phyloP scores from a whole-genome alignment of 2,329 filamentous ascomycete species.

The Colletotrichum sublineola region DNA sequence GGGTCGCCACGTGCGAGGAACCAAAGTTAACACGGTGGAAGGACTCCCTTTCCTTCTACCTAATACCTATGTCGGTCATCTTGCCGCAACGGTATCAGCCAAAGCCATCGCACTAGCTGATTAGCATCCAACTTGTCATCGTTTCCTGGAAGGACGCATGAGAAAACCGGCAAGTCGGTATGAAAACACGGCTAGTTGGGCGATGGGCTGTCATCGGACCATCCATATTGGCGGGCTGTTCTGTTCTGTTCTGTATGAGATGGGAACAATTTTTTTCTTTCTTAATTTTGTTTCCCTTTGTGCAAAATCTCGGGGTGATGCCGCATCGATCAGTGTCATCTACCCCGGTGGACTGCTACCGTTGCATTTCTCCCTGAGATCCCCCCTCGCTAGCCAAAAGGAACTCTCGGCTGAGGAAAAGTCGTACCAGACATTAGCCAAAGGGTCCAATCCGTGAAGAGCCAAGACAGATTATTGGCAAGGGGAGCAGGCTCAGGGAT shows the following conservation, averaged over 20 bases:
- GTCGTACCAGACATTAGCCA: slow-evolving; percentile 29
- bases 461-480: slow-evolving; percentile 29
- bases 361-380: slow-evolving; percentile 7
- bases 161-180: slow-evolving; percentile 29
- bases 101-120: neutral
- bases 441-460: slow-evolving; percentile 26
- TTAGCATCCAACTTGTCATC: slow-evolving; percentile 6
- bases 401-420: slow-evolving; percentile 31
- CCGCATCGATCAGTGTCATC: slow-evolving; percentile 6
- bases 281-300: neutral
- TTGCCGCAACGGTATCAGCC: slow-evolving; percentile 3
- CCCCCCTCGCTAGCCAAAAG: slow-evolving; percentile 14
- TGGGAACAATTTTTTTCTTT: slow-evolving; percentile 15
- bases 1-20: slow-evolving; percentile 10
- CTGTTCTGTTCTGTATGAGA: slow-evolving; percentile 22
- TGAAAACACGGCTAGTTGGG: neutral
- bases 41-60: neutral
- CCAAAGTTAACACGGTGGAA: slow-evolving; percentile 4
- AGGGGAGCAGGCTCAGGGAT: slow-evolving; percentile 34
- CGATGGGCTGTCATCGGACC: slow-evolving; percentile 12
- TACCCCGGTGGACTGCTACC: slow-evolving; percentile 10
- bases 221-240: slow-evolving; percentile 28
- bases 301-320: neutral
- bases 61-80: neutral
- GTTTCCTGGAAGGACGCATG: slow-evolving; percentile 2